Percentiles rank a stretch among this genome's conserved stretches.
These are phyloP conservation scores for Furcasterigmium sp. DNA, from an alignment of 2,329 filamentous ascomycete species.

Conservation along the genomic window DNA sequence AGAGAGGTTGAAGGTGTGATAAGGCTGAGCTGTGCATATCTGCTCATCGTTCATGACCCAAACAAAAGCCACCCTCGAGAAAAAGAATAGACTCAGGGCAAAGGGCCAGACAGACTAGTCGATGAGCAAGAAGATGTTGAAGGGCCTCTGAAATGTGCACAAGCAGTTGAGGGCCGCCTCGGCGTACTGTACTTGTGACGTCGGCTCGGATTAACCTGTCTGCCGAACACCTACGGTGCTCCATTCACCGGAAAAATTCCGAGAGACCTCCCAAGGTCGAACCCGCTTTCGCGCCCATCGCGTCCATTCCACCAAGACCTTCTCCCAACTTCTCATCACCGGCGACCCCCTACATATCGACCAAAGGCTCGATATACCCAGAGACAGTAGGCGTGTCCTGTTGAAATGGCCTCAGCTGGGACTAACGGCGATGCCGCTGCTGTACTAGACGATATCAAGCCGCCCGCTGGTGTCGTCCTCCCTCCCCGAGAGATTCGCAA, in stretches of 20 bases:
- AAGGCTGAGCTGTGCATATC: no score
- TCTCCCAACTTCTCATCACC: neutral
- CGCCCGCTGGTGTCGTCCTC: constrained; percentile 77
- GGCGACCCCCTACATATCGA: neutral
- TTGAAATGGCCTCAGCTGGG: constrained; percentile 29
- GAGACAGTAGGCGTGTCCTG: constrained; percentile 1
- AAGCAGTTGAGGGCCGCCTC: no score
- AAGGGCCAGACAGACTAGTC: no score
- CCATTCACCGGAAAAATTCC: neutral
- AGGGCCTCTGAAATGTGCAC: no score
- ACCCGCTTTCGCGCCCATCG: neutral
- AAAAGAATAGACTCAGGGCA: no score
- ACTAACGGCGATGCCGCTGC: constrained; percentile 49
- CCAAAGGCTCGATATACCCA: neutral
- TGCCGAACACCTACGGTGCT: neutral
- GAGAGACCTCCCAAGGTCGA: neutral
- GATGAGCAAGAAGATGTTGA: no score
- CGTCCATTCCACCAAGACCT: neutral
- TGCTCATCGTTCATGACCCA: no score
- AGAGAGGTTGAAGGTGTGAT: no score
- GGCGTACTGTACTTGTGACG: no score
- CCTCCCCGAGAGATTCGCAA: constrained; percentile 84
- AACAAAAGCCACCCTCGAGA: no score
- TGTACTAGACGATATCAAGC: constrained; percentile 63
- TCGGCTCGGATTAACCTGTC: no score